These are phyloP conservation scores for Aspergillus intermedius DNA, from an alignment of 2,329 filamentous ascomycete genomes.

Conservation along the genomic window DNA sequence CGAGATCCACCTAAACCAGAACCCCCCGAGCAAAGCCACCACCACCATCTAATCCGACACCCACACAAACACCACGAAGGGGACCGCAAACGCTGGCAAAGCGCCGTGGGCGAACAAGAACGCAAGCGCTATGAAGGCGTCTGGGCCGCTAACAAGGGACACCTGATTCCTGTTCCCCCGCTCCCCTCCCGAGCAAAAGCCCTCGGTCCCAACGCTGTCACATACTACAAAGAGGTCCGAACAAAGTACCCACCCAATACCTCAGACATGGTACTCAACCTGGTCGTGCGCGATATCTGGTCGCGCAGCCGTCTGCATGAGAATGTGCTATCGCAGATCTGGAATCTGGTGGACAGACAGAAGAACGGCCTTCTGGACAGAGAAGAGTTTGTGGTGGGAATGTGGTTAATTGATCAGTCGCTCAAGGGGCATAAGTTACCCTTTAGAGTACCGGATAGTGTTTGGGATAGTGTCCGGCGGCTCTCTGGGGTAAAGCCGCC, in stretches of 20 bases:
- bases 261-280: slow-evolving; percentile 38
- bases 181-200: slow-evolving; percentile 20
- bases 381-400: slow-evolving; percentile 46
- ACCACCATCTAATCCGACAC: slow-evolving; percentile 34
- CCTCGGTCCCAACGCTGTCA: background rate
- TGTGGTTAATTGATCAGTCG: slow-evolving; percentile 46
- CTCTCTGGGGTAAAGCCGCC: slow-evolving; percentile 31
- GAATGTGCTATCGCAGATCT: slow-evolving; percentile 37
- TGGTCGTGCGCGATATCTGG: slow-evolving; percentile 46
- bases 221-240: slow-evolving; percentile 5
- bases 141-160: slow-evolving; percentile 45
- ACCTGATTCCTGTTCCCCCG: slow-evolving; percentile 22
- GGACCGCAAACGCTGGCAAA: slow-evolving; percentile 41
- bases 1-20: slow-evolving; percentile 32
- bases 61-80: slow-evolving; percentile 45
- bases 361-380: slow-evolving; percentile 32
- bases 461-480: slow-evolving; percentile 42
- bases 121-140: slow-evolving; percentile 46
- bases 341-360: slow-evolving; percentile 40
- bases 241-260: slow-evolving; percentile 18
- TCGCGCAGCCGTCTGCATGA: slow-evolving; percentile 39
- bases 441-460: slow-evolving; percentile 38
- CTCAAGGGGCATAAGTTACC: slow-evolving; percentile 44
- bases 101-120: slow-evolving; percentile 39
- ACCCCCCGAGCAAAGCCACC: slow-evolving; percentile 22